Conservation (phyloP, 2,329 filamentous ascomycete species). For the Alternaria gansuensis region DNA sequence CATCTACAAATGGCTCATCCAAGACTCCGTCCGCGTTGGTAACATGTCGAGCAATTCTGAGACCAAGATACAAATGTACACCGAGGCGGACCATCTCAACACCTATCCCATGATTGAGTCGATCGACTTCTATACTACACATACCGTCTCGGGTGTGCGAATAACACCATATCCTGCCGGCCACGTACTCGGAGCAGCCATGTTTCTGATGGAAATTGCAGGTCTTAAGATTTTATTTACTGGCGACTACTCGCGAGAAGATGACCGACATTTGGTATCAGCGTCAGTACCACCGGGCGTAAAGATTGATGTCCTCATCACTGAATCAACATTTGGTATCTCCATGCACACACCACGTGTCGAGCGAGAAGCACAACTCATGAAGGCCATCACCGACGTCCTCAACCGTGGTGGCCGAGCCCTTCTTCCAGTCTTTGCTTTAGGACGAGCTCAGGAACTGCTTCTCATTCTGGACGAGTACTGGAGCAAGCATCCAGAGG, state of each 20-base stretch:
- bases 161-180: constrained; percentile 97
- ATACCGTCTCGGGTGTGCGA: constrained; percentile 94
- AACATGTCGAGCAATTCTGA: constrained; percentile 71
- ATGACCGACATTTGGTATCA: constrained; percentile 93
- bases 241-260: constrained; percentile 94
- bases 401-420: constrained; percentile 91
- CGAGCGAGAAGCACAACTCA: constrained; percentile 90
- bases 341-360: constrained; percentile 90
- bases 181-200: constrained; percentile 96
- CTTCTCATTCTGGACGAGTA: constrained; percentile 96
- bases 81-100: constrained; percentile 91
- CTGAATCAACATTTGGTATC: constrained; percentile 96
- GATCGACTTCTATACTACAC: constrained; percentile 97
- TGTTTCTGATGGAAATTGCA: constrained; percentile 98
- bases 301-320: constrained; percentile 95
- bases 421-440: constrained; percentile 92
- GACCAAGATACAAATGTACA: constrained; percentile 78
- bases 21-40: constrained; percentile 91
- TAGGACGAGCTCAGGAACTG: constrained; percentile 92
- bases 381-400: constrained; percentile 93
- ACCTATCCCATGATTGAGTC: constrained; percentile 95
- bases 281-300: constrained; percentile 87
- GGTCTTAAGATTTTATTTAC: constrained; percentile 97
- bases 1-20: constrained; percentile 99
- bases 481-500: constrained; percentile 88